These are phyloP conservation scores for Ophiostoma australiae DNA, from an alignment of 2,329 filamentous ascomycete species.

Conservation along the genomic window DNA sequence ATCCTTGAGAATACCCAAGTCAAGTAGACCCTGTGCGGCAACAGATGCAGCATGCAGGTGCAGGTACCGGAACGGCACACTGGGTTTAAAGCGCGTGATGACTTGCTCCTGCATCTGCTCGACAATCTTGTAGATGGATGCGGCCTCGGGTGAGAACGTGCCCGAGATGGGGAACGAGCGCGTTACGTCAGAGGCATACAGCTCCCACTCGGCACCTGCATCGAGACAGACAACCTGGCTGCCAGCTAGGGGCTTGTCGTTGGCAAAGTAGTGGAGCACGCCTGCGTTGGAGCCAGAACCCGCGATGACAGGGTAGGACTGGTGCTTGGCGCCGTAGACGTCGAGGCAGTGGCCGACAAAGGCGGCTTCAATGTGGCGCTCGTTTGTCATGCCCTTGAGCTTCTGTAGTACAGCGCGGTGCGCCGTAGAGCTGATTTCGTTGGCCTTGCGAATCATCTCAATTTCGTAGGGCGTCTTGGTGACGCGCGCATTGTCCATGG, in stretches of 20 bases:
- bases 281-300: constrained; percentile 77
- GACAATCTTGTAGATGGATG: constrained; percentile 71
- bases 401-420: constrained; percentile 67
- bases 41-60: constrained; percentile 69
- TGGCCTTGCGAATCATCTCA: constrained; percentile 73
- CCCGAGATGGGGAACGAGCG: constrained; percentile 77
- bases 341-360: constrained; percentile 70
- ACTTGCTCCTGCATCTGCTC: constrained; percentile 74
- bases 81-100: constrained; percentile 63
- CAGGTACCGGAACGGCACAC: constrained; percentile 64
- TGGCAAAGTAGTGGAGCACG: constrained; percentile 80
- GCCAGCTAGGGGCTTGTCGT: constrained; percentile 65
- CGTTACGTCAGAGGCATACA: constrained; percentile 87
- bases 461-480: constrained; percentile 86
- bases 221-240: constrained; percentile 77
- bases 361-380: constrained; percentile 76
- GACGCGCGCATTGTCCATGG: constrained; percentile 75
- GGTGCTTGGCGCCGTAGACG: constrained; percentile 61
- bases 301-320: constrained; percentile 86
- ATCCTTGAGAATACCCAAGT: constrained; percentile 66
- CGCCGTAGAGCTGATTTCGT: constrained; percentile 69
- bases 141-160: constrained; percentile 61
- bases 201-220: constrained; percentile 77
- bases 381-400: constrained; percentile 61
- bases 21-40: constrained; percentile 64